These are phyloP conservation scores for Biscogniauxia marginata DNA, from an alignment of 2,329 filamentous ascomycete species.

Conservation along the genomic window DNA sequence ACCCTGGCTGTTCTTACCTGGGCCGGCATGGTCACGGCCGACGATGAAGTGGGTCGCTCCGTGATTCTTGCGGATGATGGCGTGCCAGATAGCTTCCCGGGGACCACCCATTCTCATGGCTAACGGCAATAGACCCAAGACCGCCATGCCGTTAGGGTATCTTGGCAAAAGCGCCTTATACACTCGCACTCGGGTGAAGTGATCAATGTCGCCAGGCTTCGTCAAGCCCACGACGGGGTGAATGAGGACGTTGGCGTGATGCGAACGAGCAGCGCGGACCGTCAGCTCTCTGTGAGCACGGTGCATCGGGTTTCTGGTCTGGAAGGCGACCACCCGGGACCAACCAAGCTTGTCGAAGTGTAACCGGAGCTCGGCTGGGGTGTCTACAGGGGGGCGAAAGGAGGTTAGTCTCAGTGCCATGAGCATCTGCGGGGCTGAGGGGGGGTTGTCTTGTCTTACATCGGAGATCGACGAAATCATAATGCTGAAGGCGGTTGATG, in stretches of 20 bases:
- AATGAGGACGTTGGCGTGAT: slow-evolving; percentile 98
- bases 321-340: slow-evolving; percentile 97
- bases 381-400: slow-evolving; percentile 53
- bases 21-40: slow-evolving; percentile 95
- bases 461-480: slow-evolving; percentile 95
- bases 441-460: slow-evolving; percentile 55
- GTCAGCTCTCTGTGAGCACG: slow-evolving; percentile 97
- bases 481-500: slow-evolving; percentile 93
- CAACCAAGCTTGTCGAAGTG: slow-evolving; percentile 99
- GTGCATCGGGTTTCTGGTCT: slow-evolving; percentile 99
- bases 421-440: not conserved
- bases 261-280: slow-evolving; percentile 89
- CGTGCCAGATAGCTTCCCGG: slow-evolving; percentile 98
- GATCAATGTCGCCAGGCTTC: slow-evolving; percentile 98
- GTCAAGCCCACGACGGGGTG: slow-evolving; percentile 98
- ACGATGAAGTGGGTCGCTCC: slow-evolving; percentile 99
- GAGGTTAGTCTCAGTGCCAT: slow-evolving; percentile 14
- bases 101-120: slow-evolving; percentile 99
- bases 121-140: slow-evolving; percentile 87
- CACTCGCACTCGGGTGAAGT: slow-evolving; percentile 98
- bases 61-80: slow-evolving; percentile 99
- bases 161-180: slow-evolving; percentile 95
- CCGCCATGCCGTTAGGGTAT: slow-evolving; percentile 99
- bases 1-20: slow-evolving; percentile 96
- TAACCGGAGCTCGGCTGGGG: slow-evolving; percentile 87